phyloP scores from a whole-genome alignment of 2,329 filamentous ascomycete species.

The Clonostachys sp. region DNA sequence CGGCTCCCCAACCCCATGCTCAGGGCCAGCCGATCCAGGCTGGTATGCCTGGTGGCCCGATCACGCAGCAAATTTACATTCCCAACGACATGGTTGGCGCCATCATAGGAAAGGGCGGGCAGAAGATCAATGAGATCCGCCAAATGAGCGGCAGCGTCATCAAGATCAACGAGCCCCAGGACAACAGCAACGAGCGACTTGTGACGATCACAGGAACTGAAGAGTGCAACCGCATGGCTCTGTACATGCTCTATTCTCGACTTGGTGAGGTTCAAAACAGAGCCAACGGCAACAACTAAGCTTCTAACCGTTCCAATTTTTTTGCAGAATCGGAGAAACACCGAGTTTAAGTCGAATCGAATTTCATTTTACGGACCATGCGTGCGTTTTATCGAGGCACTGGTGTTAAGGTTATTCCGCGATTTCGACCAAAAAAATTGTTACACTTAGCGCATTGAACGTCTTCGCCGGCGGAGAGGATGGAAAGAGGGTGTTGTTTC shows the following conservation, averaged over 20 bases:
- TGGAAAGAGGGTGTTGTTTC: too few species aligned
- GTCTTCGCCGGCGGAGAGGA: too few species aligned
- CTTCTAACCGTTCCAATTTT: slow-evolving; percentile 20
- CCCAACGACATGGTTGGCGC: slow-evolving; percentile 99
- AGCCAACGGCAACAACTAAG: slow-evolving; percentile 4
- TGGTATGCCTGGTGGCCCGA: slow-evolving; percentile 53
- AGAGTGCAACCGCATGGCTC: slow-evolving; percentile 98
- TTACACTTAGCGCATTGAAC: background rate
- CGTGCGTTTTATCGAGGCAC: too few species aligned
- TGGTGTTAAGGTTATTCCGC: background rate
- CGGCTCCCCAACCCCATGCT: slow-evolving; percentile 49
- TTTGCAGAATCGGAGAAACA: slow-evolving; percentile 38
- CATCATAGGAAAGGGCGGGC: slow-evolving; percentile 96
- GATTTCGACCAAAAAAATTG: background rate
- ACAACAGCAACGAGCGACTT: slow-evolving; percentile 96
- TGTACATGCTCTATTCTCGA: slow-evolving; percentile 98
- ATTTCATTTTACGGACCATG: background rate
- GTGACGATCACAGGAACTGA: slow-evolving; percentile 97
- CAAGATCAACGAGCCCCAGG: slow-evolving; percentile 99
- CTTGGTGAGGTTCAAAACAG: slow-evolving; percentile 62
- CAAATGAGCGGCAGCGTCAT: slow-evolving; percentile 97
- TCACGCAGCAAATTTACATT: slow-evolving; percentile 98
- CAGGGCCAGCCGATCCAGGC: slow-evolving; percentile 72
- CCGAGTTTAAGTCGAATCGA: slow-evolving; percentile 21
- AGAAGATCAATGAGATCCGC: slow-evolving; percentile 99